Percentiles rank a stretch among this genome's conserved stretches.
These are phyloP conservation scores for Boletus reticuloceps DNA, from an alignment of 768 basidiomycete species.

Conservation along the genomic window DNA sequence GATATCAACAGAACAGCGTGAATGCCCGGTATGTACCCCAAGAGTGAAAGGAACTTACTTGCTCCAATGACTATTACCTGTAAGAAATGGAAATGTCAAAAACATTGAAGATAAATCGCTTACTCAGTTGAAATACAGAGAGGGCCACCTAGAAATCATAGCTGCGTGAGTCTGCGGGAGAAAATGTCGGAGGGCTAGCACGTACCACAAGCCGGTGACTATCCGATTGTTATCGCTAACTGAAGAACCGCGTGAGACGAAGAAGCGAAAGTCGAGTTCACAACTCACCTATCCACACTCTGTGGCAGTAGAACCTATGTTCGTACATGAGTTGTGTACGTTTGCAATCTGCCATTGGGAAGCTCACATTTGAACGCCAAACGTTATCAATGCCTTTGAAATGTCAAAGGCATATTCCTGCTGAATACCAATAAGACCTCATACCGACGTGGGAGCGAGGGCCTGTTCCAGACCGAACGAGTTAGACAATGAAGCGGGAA, in stretches of 20 bases:
- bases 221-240: not conserved
- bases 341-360: not conserved
- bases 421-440: not conserved
- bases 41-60: not conserved
- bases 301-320: not conserved
- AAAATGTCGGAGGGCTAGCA: not conserved
- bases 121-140: not conserved
- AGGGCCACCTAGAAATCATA: not conserved
- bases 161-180: too few relatives aligned
- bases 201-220: not conserved
- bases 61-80: not conserved
- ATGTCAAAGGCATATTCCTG: not conserved
- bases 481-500: not conserved
- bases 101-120: not conserved
- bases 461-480: not conserved
- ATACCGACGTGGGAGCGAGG: not conserved
- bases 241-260: not conserved
- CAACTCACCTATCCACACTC: conserved; percentile 4
- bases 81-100: not conserved
- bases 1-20: too few relatives aligned
- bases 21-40: too few relatives aligned
- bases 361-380: not conserved
- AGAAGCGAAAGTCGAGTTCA: not conserved
- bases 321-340: not conserved
- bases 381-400: not conserved